Conservation (phyloP, 2,329 filamentous ascomycete species). For the Ascochyta viciae-villosae region DNA sequence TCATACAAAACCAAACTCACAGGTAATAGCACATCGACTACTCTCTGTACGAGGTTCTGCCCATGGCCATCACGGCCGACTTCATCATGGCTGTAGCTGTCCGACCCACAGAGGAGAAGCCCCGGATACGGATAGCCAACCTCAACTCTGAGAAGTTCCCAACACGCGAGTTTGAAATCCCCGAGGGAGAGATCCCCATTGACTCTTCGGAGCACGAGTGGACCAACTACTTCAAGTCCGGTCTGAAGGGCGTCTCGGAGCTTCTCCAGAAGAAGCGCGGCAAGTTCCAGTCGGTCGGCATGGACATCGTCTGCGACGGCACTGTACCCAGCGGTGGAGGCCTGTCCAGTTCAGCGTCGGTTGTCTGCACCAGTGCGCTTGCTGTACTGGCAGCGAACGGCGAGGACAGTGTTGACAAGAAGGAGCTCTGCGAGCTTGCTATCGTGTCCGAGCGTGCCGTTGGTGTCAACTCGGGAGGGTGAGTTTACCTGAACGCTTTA, state of each 20-base stretch:
- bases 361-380: constrained; percentile 88
- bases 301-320: constrained; percentile 90
- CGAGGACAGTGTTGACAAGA: constrained; percentile 81
- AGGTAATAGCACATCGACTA: constrained; percentile 86
- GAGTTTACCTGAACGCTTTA: constrained; percentile 41
- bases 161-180: constrained; percentile 75
- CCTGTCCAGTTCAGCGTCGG: constrained; percentile 90
- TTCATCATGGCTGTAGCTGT: constrained; percentile 80
- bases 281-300: constrained; percentile 72
- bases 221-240: constrained; percentile 98
- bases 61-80: constrained; percentile 93
- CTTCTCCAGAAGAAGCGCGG: constrained; percentile 73
- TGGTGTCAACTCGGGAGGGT: constrained; percentile 95
- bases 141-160: constrained; percentile 78
- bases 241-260: constrained; percentile 80
- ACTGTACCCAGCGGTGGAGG: constrained; percentile 92
- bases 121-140: constrained; percentile 79
- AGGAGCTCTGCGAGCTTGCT: constrained; percentile 87
- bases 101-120: constrained; percentile 61
- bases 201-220: constrained; percentile 88
- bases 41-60: constrained; percentile 92
- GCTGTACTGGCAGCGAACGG: constrained; percentile 89
- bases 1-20: constrained; percentile 21
- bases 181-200: constrained; percentile 67
- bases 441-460: constrained; percentile 94